These are phyloP conservation scores for Stagonosporopsis tanaceti DNA, from an alignment of 2,329 filamentous ascomycete genomes.

Conservation along the genomic window DNA sequence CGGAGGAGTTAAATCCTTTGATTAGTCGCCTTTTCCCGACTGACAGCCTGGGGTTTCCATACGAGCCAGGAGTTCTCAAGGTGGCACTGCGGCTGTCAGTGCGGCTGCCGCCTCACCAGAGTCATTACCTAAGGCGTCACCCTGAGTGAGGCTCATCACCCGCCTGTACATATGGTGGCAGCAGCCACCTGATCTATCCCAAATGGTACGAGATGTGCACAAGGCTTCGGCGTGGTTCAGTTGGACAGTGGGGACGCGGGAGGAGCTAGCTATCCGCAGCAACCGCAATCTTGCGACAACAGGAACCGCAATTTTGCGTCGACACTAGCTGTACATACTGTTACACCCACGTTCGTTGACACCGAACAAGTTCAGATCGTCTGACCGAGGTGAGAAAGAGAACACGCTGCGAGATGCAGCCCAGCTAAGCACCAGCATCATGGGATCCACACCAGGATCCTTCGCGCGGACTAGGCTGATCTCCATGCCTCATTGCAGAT, in stretches of 20 bases:
- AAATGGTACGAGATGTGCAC: constrained; percentile 22
- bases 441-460: constrained; percentile 36
- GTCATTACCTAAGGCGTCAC: constrained; percentile 26
- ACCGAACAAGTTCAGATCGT: constrained; percentile 18
- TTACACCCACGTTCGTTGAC: constrained; percentile 26
- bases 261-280: constrained; percentile 31
- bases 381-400: constrained; percentile 22
- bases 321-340: constrained; percentile 10
- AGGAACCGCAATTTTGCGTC: constrained; percentile 23
- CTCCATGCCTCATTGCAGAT: constrained; percentile 18
- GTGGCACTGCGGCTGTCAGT: constrained; percentile 12
- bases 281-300: constrained; percentile 22
- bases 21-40: constrained; percentile 13
- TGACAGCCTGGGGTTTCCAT: constrained; percentile 35
- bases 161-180: constrained; percentile 5
- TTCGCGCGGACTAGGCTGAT: constrained; percentile 26
- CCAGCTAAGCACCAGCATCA: constrained; percentile 29
- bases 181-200: constrained; percentile 21
- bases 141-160: constrained; percentile 27
- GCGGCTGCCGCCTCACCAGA: constrained; percentile 24
- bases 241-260: constrained; percentile 24
- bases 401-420: constrained; percentile 19
- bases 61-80: constrained; percentile 20
- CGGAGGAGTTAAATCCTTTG: constrained; percentile 6
- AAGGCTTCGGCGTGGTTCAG: constrained; percentile 17